Evolutionary conservation across 345 rosid genomes (phyloP), one percentile per base, ranked within the genome.

Genomic region (Firmiana major): DNA sequence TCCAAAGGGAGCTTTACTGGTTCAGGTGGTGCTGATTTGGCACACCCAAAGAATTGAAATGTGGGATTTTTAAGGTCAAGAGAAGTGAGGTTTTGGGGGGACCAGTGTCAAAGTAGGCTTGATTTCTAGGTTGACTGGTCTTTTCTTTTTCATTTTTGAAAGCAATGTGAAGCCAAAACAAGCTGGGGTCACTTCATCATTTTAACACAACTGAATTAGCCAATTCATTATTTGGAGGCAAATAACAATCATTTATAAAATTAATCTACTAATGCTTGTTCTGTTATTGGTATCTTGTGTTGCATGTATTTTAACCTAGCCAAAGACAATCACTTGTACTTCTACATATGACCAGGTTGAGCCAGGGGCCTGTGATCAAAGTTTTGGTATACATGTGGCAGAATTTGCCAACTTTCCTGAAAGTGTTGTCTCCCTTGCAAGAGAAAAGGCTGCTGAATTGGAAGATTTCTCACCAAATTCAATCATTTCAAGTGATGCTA

Each of bases 371-470:
- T 93, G 98, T 86, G 98, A 96, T 87, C 99, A 96, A 80, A 96
- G 99, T 86, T 96, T 96, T 74, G 98, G 99, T 59, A 93, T 96
- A 79, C 99, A 96, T 79, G 99, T 96, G 72, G 98, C 99, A 6
- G 98, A 96, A 79, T 96, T 92, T 76, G 98, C 98, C 71, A 93
- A 93, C 83, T 96, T 96, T 84, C 98, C 99, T 38, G 94, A 90
- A 83, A 93, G 93, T 78, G 98, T 93, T 58, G 98, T 93, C 22
- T 83, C 93, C 21, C 94, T 96, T 15, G 97, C 98, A 57, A 87
- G 99, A 82, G 97, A 92, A 83, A 96, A 93, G 86, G 99, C 97
- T 63, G 87, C 93, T 45, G 99, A 96, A 83, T 83, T 96, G 80
- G 98, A 93, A 81, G 99, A 93, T 87, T 96, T 96, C 90, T 90